phyloP scores from a whole-genome alignment of 345 rosid species.

The Populus davidiana region DNA sequence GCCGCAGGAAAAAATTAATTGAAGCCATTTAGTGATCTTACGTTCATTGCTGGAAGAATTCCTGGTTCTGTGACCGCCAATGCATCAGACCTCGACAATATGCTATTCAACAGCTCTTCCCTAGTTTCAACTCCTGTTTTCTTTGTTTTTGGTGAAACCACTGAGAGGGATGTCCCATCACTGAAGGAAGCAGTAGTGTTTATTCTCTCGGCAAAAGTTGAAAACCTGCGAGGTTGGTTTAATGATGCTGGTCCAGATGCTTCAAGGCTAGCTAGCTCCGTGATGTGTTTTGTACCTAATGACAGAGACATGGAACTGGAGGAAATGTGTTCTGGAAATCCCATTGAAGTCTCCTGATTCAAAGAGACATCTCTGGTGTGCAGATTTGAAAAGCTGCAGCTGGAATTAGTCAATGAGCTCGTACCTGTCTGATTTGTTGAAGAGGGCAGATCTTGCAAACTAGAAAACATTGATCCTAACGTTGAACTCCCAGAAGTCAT shows the following conservation, averaged over 20 bases:
- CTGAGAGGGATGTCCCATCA: constrained; percentile 54
- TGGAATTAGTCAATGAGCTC: constrained; percentile 38
- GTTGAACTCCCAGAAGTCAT: constrained; percentile 50
- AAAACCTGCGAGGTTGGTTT: constrained; percentile 56
- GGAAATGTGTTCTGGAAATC: constrained; percentile 50
- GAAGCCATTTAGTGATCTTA: constrained; percentile 32
- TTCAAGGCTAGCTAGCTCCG: constrained; percentile 49
- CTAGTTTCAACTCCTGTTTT: constrained; percentile 85
- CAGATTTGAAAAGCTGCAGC: constrained; percentile 44
- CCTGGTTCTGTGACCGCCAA: constrained; percentile 46
- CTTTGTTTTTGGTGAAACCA: constrained; percentile 82
- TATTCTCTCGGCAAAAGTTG: constrained; percentile 84
- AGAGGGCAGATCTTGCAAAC: constrained; percentile 57
- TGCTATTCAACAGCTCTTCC: constrained; percentile 59
- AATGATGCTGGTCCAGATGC: constrained; percentile 48
- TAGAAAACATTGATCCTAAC: constrained; percentile 63
- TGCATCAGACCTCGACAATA: constrained; percentile 59
- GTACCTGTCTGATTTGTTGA: constrained; percentile 48
- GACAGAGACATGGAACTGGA: constrained; percentile 52
- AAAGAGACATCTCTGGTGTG: constrained; percentile 47
- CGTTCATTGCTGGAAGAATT: constrained; percentile 56
- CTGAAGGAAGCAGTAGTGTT: constrained; percentile 73
- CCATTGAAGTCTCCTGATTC: constrained; percentile 47
- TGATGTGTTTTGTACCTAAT: constrained; percentile 39
- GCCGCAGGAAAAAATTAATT: constrained; percentile 1